phyloP scores from a whole-genome alignment of 148 eudicot genomes.

The Vaccinium myrtillus region DNA sequence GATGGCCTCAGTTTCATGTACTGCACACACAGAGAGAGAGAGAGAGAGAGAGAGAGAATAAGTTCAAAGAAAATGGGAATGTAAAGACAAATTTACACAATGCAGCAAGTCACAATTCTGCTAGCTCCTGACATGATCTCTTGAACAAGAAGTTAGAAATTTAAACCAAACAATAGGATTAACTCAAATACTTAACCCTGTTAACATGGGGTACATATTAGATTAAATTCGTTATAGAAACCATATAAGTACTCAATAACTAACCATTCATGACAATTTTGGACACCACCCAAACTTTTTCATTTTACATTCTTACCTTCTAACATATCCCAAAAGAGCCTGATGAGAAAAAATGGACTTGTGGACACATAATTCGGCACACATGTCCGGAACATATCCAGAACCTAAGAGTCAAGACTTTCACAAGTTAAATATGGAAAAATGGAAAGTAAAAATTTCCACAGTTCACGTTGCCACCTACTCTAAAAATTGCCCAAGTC shows the following conservation, averaged over 20 bases:
- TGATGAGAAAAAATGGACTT: background rate
- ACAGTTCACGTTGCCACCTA: background rate
- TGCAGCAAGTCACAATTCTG: background rate
- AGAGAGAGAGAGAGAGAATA: background rate
- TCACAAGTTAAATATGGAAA: background rate
- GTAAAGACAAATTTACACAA: background rate
- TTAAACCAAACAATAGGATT: background rate
- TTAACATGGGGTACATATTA: too few relatives aligned
- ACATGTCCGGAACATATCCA: background rate
- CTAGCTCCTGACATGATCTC: background rate
- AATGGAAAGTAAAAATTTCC: background rate
- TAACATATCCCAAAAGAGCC: background rate
- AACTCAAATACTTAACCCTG: background rate
- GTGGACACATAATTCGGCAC: background rate
- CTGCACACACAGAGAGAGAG: slow-evolving; percentile 27
- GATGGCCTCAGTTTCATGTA: slow-evolving; percentile 48
- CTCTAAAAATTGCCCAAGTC: background rate
- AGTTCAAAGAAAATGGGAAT: background rate
- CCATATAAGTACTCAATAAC: background rate
- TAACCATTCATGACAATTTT: background rate
- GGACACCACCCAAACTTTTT: background rate
- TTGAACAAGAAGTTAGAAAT: background rate
- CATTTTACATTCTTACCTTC: background rate
- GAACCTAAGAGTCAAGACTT: background rate
- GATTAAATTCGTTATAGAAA: too few relatives aligned